These are phyloP conservation scores for Nicotiana attenuata DNA, from an alignment of 257 asterid genomes.

Conservation along the genomic window DNA sequence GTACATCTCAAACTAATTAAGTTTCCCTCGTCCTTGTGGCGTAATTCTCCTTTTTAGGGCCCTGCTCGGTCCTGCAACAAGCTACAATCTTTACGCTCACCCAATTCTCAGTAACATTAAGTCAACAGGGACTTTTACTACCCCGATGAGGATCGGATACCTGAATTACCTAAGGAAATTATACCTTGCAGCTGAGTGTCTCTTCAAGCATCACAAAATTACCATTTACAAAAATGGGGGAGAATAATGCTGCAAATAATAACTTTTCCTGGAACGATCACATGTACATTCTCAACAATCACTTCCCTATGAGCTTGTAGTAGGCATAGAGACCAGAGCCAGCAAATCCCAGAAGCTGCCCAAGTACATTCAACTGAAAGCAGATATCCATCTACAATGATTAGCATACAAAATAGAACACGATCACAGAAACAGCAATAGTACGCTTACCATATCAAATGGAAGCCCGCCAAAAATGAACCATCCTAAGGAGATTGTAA, in stretches of 20 bases:
- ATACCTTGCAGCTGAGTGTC: slow-evolving; percentile 10
- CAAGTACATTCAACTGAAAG: slow-evolving; percentile 70
- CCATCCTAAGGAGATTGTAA: slow-evolving; percentile 90
- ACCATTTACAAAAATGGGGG: not conserved
- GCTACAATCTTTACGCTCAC: not conserved
- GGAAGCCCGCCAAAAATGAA: slow-evolving; percentile 86
- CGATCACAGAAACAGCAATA: not conserved
- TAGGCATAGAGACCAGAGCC: slow-evolving; percentile 82
- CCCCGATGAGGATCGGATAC: not conserved
- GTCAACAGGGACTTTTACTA: not conserved
- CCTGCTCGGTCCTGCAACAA: not conserved
- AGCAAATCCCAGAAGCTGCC: slow-evolving; percentile 71
- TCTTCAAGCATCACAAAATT: slow-evolving; percentile 11
- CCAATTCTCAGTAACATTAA: not conserved
- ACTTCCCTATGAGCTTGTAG: slow-evolving; percentile 62
- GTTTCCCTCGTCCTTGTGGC: not conserved
- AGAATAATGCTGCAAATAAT: slow-evolving; percentile 1
- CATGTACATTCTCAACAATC: slow-evolving; percentile 13
- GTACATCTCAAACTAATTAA: not conserved
- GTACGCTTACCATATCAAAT: slow-evolving; percentile 63
- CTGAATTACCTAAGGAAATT: not conserved
- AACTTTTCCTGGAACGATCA: not conserved
- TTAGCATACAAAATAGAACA: not conserved
- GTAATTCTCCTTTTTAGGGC: not conserved
- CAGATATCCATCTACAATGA: not conserved